These are phyloP conservation scores for Gossypium arboreum DNA, from an alignment of 345 rosid genomes.

Conservation along the genomic window DNA sequence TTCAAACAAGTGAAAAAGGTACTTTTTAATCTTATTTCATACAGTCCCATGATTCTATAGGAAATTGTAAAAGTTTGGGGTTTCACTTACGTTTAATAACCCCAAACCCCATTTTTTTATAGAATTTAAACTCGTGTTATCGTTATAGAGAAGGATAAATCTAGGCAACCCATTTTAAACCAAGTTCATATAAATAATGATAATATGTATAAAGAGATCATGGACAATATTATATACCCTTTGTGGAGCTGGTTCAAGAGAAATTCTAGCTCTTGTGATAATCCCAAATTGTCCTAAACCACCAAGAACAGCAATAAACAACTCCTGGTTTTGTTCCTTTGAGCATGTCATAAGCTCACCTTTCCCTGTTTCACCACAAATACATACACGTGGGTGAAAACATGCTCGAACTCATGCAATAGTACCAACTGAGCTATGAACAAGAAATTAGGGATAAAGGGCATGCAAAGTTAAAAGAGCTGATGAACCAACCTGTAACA, in stretches of 20 bases:
- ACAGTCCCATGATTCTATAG: neutral
- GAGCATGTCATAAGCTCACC: constrained; percentile 81
- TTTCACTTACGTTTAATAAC: neutral
- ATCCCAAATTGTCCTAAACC: constrained; percentile 97
- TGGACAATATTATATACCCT: constrained; percentile 41
- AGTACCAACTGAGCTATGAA: neutral
- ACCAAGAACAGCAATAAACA: constrained; percentile 89
- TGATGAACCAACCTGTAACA: constrained; percentile 59
- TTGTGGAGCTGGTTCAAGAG: constrained; percentile 83
- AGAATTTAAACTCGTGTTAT: too few relatives aligned
- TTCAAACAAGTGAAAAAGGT: too few relatives aligned
- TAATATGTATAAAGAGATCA: too few relatives aligned
- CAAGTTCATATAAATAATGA: neutral
- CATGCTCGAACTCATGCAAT: too few relatives aligned
- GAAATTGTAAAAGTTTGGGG: neutral
- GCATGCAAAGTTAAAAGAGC: constrained; percentile 8
- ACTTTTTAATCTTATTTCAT: too few relatives aligned
- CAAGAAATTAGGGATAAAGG: neutral
- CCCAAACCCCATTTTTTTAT: neutral
- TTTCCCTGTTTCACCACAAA: constrained; percentile 44
- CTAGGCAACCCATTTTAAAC: too few relatives aligned
- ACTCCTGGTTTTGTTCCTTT: constrained; percentile 50
- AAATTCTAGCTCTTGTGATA: constrained; percentile 89
- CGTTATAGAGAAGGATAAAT: too few relatives aligned
- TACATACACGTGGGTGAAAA: neutral